Base-by-base conservation (phyloP, 2,329 filamentous ascomycete species). In the Chlorencoelia australis region DNA sequence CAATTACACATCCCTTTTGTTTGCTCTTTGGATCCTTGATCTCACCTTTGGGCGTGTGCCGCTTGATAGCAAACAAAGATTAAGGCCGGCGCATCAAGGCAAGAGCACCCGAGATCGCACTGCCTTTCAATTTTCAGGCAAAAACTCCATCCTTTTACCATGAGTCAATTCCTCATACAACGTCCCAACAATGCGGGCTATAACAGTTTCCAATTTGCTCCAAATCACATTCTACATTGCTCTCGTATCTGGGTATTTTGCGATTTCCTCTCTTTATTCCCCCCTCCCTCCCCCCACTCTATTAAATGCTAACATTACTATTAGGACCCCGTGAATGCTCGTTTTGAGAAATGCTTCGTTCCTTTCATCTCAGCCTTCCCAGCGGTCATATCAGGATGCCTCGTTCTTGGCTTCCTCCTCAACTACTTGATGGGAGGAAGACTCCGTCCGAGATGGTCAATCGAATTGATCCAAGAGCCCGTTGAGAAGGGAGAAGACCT, bases 381-480 rank as follows among this genome's bases (percentile, higher is more conserved):
- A 30, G 43, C 47, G 11, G 22, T 45, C 4, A 42, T 62, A 33
- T 45, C 48, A 15, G 28, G 54, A 20, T 47, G 46, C 17, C 53
- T 60, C 39, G 5, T 59, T 7, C 26, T 59, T n/a, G 45, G 43
- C 4, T 44, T 47, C 16, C 24, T 51, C 1, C 28, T 56, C 1
- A 35, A 42, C 18, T 40, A 50, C 6, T 28, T 54, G 16, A 44
- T 47, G 30, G 20, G 39, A 22, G 53, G 47, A 48, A 56, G 60
- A 27, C 66, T 44, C 13, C 33, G 19, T 7, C 51, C 72, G 21
- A 54, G 47, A 56, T 76, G 73, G 71, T 63, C 61, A 14, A 59
- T 50, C 31, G 59, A 68, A 4, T 75, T 77, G 41, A 55, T 75
- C 13, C 48, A 61, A 13, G 69, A 73, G 40, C 44, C 55, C 14